Percentiles rank a stretch among this genome's conserved stretches.
phyloP scores from a whole-genome alignment of 2,329 filamentous ascomycete genomes.

The Eutypella sp. region DNA sequence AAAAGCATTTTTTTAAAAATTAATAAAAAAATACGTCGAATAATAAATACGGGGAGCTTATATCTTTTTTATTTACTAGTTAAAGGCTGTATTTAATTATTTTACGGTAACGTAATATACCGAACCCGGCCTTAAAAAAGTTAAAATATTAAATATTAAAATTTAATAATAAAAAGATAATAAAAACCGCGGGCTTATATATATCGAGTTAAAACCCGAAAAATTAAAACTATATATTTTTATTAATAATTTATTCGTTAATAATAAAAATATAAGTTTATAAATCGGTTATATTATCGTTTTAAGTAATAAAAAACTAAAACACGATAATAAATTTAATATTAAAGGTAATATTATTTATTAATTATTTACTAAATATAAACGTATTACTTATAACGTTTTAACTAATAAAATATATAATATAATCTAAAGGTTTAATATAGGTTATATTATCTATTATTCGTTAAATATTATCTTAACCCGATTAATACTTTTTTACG shows the following conservation, averaged over 20 bases:
- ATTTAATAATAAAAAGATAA: too few relatives aligned
- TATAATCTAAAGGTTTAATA: not conserved
- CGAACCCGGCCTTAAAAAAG: not conserved
- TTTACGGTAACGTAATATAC: not conserved
- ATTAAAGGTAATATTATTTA: not conserved
- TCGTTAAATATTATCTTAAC: not conserved
- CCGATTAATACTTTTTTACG: not conserved
- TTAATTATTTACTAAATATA: not conserved
- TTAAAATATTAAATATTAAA: not conserved
- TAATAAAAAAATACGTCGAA: not conserved
- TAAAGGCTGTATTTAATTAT: conserved; percentile 1
- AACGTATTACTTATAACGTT: not conserved
- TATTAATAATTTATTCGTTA: not conserved
- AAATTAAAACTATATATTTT: too few relatives aligned
- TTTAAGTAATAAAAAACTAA: not conserved
- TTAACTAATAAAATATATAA: not conserved
- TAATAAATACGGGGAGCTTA: conserved; percentile 4
- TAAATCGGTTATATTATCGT: not conserved
- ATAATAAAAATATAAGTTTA: conserved; percentile 1
- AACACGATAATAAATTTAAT: too few relatives aligned
- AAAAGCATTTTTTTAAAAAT: not conserved
- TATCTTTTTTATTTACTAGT: conserved; percentile 3
- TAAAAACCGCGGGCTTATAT: too few relatives aligned
- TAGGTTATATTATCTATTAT: not conserved
- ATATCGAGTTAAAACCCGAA: too few relatives aligned